These are phyloP conservation scores for Albophoma yamanashiensis DNA, from an alignment of 2,329 filamentous ascomycete species.

Conservation along the genomic window DNA sequence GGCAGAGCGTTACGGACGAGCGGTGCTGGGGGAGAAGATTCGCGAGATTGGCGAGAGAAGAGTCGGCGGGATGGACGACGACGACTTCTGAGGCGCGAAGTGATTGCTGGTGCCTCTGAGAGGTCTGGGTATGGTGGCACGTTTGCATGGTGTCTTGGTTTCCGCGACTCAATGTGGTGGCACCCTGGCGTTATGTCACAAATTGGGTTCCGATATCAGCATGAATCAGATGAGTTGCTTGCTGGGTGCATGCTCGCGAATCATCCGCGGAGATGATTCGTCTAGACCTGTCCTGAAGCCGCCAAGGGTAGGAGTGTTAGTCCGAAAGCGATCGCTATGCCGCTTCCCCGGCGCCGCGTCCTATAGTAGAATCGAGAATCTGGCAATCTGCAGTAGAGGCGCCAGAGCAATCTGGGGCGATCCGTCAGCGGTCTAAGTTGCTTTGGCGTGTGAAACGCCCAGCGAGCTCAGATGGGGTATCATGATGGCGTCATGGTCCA, in stretches of 20 bases:
- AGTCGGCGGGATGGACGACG: conserved; percentile 48
- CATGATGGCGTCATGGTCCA: neutral
- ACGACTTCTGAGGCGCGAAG: conserved; percentile 13
- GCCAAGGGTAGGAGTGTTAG: neutral
- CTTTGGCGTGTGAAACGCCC: no score
- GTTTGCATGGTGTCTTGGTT: neutral
- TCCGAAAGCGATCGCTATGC: neutral
- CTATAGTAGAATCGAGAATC: neutral
- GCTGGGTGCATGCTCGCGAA: neutral
- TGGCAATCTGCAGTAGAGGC: neutral
- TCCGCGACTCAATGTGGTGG: neutral
- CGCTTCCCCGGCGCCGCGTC: neutral
- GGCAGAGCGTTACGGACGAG: conserved; percentile 71
- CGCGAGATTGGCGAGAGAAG: conserved; percentile 68
- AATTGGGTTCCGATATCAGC: neutral
- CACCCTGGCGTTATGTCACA: neutral
- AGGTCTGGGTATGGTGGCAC: neutral
- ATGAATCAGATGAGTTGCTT: neutral
- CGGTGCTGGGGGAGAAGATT: conserved; percentile 83
- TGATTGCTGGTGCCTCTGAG: neutral
- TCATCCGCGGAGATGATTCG: no score
- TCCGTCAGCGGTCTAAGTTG: neutral
- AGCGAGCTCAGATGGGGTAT: neutral
- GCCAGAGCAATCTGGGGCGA: neutral
- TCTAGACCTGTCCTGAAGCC: no score